Base-by-base conservation (phyloP, 305 asterid species). In the Plantago lanceolata region DNA sequence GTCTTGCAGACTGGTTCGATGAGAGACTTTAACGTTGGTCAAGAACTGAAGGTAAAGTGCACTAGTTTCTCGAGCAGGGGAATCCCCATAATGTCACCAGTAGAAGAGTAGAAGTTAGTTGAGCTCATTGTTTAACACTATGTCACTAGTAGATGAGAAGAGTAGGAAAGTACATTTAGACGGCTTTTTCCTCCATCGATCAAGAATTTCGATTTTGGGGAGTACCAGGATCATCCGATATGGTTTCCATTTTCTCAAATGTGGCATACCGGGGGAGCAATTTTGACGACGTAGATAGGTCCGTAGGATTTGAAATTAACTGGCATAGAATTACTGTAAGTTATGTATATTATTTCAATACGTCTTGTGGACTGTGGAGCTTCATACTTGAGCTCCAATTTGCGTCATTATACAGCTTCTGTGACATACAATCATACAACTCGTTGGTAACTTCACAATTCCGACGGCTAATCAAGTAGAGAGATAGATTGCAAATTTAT, bases 31-130 rank as follows among this genome's bases (percentile, higher is more conserved):
- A 75, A 56, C 65, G 77, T 85, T 17, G 97, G 99, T 13, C 92
- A 93, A 54, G 82, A 80, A 77, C 56, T 93, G 60, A 75, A 18
- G 48, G 95, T 85, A 52, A 80, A 73, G 76, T 87, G 97, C 67
- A 65, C 75, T 31, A 85, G 97, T 69, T 93, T 93, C 82, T 84
- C 95, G 13, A 75, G 71, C 80, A 89, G 84, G 79, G 97, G 99
- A 63, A 68, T 85, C 70, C 99, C 97, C 16, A 86, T 93, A 57
- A 70, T 89, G 85, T 68, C 90, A 21, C 19, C 24, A 28, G 40
- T 54, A 28, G 19, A 54, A 14, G 40, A 54, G 14, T 54, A 54
- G 59, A 33, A 55, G 61, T 28, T 9, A 51, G 40, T 33, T 44
- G 15, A 31, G 26, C 57, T 17, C 61, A 54, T 51, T 24, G 26